These are phyloP conservation scores for Chlorella sp. DNA, from an alignment of 139 green algal species.

Conservation along the genomic window DNA sequence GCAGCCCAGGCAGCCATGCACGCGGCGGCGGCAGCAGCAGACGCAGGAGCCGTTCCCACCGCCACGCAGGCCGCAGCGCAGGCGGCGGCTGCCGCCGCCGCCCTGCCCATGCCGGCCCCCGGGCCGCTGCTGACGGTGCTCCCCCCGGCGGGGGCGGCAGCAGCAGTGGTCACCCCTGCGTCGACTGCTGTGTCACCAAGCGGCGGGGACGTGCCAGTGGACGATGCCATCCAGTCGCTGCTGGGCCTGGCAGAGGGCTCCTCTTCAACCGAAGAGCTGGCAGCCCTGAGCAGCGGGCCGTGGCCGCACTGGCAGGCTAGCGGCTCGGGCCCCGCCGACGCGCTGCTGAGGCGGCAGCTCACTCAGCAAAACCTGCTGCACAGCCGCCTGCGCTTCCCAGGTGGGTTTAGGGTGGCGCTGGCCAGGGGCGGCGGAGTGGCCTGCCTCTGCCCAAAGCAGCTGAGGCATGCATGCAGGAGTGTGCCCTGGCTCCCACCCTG, in stretches of 20 bases:
- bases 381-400: constrained; percentile 4
- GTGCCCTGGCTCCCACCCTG: background rate
- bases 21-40: too few species aligned
- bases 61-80: too few species aligned
- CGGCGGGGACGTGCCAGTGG: background rate
- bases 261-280: background rate
- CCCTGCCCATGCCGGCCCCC: too few species aligned
- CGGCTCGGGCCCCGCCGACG: background rate
- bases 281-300: too few species aligned
- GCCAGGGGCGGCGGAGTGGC: too few species aligned
- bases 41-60: too few species aligned
- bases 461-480: background rate
- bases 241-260: constrained; percentile 20
- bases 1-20: too few species aligned
- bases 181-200: too few species aligned
- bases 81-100: too few species aligned
- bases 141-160: too few species aligned
- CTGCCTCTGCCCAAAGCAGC: background rate
- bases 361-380: background rate
- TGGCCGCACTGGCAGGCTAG: constrained; percentile 2
- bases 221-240: constrained; percentile 16
- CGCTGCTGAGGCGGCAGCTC: background rate
- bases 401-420: background rate
- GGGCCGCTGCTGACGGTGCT: too few species aligned
- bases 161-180: too few species aligned